Conservation (phyloP, 306 rosid genomes). For the Prunus armeniaca region DNA sequence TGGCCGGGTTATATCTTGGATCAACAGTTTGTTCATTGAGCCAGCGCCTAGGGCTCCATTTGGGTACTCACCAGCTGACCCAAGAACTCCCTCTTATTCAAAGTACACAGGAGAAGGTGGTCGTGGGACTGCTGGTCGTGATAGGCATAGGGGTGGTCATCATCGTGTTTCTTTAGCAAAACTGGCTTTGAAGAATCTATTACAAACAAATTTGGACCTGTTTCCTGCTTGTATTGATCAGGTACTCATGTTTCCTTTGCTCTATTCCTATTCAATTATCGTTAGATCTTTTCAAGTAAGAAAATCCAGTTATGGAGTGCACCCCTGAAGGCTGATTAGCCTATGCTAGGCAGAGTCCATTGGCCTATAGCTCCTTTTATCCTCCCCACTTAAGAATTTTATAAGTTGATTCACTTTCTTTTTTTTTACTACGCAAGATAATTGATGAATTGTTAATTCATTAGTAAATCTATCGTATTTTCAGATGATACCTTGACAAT, state of each 20-base stretch:
- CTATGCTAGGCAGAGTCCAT: neutral
- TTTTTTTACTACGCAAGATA: neutral
- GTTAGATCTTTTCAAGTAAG: neutral
- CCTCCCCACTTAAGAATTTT: neutral
- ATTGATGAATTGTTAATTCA: neutral
- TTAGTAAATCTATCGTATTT: neutral
- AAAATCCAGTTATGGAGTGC: neutral
- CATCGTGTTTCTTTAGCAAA: slow-evolving; percentile 89
- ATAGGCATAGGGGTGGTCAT: slow-evolving; percentile 84
- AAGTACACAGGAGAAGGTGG: slow-evolving; percentile 79
- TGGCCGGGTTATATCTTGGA: slow-evolving; percentile 96
- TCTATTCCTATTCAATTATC: neutral
- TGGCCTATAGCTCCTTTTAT: neutral
- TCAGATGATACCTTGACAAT: neutral
- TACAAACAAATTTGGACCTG: slow-evolving; percentile 90
- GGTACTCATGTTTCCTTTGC: slow-evolving; percentile 43
- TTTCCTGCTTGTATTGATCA: slow-evolving; percentile 99
- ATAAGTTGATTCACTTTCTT: neutral
- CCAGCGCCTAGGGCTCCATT: slow-evolving; percentile 94
- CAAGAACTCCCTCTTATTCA: slow-evolving; percentile 96
- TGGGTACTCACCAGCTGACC: slow-evolving; percentile 98
- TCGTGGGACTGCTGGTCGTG: slow-evolving; percentile 85
- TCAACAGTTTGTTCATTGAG: slow-evolving; percentile 90
- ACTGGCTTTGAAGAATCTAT: slow-evolving; percentile 86
- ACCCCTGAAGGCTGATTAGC: neutral